A percentile compares a stretch with the other conserved stretches of the same genome.
These are phyloP conservation scores for Kurtzmaniella fragi DNA, from an alignment of 805 yeast species.

Conservation along the genomic window DNA sequence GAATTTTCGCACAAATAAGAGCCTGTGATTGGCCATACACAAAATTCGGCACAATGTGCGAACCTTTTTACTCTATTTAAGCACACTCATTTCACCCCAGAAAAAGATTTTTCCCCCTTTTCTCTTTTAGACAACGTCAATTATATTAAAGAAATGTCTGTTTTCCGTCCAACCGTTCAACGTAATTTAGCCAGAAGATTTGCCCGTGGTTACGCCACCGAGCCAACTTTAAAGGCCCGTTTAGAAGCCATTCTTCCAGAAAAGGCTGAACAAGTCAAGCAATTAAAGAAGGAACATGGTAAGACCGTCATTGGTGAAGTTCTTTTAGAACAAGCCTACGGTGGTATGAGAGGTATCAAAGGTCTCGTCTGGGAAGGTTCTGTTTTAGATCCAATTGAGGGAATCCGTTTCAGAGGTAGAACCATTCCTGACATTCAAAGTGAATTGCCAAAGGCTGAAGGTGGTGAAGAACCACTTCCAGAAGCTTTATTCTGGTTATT, in stretches of 20 bases:
- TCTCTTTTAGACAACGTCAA: not conserved
- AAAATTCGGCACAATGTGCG: not conserved
- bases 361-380: constrained; percentile 80
- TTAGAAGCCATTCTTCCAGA: constrained; percentile 90
- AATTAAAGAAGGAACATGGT: constrained; percentile 88
- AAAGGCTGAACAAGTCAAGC: constrained; percentile 86
- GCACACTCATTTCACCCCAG: constrained; percentile 1
- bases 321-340: constrained; percentile 43
- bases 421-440: constrained; percentile 70
- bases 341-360: constrained; percentile 79
- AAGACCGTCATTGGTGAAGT: constrained; percentile 55
- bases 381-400: constrained; percentile 67
- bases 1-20: not conserved
- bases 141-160: constrained; percentile 7
- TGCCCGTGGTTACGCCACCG: constrained; percentile 5
- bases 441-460: constrained; percentile 56
- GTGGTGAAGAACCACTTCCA: constrained; percentile 62
- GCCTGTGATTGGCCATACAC: constrained; percentile 4
- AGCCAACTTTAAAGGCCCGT: constrained; percentile 76
- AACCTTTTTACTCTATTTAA: constrained; percentile 3
- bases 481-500: constrained; percentile 76
- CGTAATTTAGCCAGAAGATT: constrained; percentile 4
- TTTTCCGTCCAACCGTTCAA: constrained; percentile 4
- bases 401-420: constrained; percentile 74
- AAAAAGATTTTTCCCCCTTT: not conserved